Evolutionary conservation across 257 asterid species (phyloP).

Genomic region (Plantago ovata): DNA sequence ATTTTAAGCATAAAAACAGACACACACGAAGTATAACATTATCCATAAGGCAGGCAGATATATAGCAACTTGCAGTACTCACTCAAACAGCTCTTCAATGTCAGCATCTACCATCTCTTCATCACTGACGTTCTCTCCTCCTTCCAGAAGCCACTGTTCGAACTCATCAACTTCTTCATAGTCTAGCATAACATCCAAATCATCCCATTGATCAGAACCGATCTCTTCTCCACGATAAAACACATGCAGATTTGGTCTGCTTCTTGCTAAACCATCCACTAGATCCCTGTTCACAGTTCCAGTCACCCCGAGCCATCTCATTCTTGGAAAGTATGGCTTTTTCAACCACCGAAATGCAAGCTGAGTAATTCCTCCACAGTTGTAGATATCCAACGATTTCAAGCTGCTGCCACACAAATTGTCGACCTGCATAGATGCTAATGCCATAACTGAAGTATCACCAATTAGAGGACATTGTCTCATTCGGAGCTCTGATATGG

Average conservation of each 20-base stretch:
- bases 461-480: slow-evolving; percentile 91
- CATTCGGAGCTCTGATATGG: slow-evolving; percentile 71
- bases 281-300: slow-evolving; percentile 55
- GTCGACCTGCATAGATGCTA: slow-evolving; percentile 79
- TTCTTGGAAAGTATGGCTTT: slow-evolving; percentile 87
- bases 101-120: slow-evolving; percentile 65
- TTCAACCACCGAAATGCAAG: slow-evolving; percentile 74
- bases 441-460: slow-evolving; percentile 72
- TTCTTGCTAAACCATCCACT: slow-evolving; percentile 50
- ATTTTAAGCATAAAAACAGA: no score
- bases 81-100: slow-evolving; percentile 31
- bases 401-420: slow-evolving; percentile 77
- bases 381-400: slow-evolving; percentile 69
- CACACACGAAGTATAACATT: no score
- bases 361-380: slow-evolving; percentile 85
- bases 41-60: no score
- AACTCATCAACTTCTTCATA: slow-evolving; percentile 72
- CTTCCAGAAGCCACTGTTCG: slow-evolving; percentile 79
- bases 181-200: slow-evolving; percentile 50
- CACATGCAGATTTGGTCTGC: slow-evolving; percentile 63
- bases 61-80: slow-evolving; percentile 9
- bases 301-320: slow-evolving; percentile 86
- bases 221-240: slow-evolving; percentile 75
- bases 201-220: slow-evolving; percentile 64
- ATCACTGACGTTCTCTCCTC: slow-evolving; percentile 49